Percentiles rank a stretch among this genome's conserved stretches.
Conservation (phyloP, 1,284 basidiomycete genomes). For the Coniferiporia weirii region DNA sequence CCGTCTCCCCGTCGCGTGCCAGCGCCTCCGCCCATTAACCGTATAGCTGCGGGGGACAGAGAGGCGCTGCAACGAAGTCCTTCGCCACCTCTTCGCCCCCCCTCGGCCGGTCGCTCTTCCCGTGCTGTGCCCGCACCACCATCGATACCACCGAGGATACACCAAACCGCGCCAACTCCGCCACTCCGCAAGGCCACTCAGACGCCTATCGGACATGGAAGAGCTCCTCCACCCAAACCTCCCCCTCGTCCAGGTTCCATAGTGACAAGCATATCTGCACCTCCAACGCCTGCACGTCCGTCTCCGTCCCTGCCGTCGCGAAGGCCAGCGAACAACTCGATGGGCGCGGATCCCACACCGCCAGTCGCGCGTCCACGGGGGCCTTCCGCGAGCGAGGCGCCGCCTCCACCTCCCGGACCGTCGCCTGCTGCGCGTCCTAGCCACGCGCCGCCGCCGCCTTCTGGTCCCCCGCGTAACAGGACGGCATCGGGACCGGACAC, state of each 20-base stretch:
- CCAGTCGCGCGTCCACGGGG: constrained; percentile 17
- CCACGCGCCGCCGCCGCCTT: constrained; percentile 22
- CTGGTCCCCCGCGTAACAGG: constrained; percentile 11
- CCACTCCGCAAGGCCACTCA: constrained; percentile 21
- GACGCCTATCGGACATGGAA: constrained; percentile 18
- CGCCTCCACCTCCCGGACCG: constrained; percentile 32
- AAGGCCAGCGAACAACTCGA: constrained; percentile 28
- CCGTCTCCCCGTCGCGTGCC: constrained; percentile 26
- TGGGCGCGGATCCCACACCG: constrained; percentile 33
- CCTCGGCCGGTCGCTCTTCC: constrained; percentile 23
- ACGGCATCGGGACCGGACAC: constrained; percentile 11
- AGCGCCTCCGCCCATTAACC: constrained; percentile 23
- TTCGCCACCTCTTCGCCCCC: constrained; percentile 23
- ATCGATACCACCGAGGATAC: constrained; percentile 24
- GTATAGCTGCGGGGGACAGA: constrained; percentile 23
- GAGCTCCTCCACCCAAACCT: constrained; percentile 27
- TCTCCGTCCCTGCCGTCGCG: constrained; percentile 29
- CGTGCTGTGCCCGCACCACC: constrained; percentile 29
- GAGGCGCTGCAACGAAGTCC: constrained; percentile 15
- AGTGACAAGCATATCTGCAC: constrained; percentile 3
- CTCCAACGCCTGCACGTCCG: constrained; percentile 23
- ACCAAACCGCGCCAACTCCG: constrained; percentile 23
- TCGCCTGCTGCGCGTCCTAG: constrained; percentile 27
- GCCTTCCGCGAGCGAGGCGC: constrained; percentile 27
- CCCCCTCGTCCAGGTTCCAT: constrained; percentile 29